phyloP scores from a whole-genome alignment of 257 asterid species.

The Agastache rugosa region DNA sequence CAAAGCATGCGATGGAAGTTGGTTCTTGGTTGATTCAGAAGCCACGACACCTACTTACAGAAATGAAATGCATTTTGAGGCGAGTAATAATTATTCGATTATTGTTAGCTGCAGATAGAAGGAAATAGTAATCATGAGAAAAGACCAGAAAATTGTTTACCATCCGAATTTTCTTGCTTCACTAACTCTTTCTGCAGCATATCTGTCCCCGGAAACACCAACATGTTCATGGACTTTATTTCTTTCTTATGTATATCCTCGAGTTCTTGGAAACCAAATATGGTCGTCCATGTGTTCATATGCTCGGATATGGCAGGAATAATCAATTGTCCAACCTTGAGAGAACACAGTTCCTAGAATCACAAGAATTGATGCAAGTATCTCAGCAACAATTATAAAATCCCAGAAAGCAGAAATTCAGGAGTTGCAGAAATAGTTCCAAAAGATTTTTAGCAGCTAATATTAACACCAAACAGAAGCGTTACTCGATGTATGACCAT shows the following conservation, averaged over 20 bases:
- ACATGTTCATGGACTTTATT: conserved; percentile 74
- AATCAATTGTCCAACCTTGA: conserved; percentile 68
- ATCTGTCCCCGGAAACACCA: conserved; percentile 97
- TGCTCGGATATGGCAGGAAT: conserved; percentile 98
- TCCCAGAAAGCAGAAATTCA: conserved; percentile 4
- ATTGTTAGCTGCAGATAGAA: not conserved
- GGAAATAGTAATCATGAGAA: not conserved
- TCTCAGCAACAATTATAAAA: not conserved
- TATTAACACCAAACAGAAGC: conserved; percentile 9
- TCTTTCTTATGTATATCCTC: conserved; percentile 61
- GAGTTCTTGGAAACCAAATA: conserved; percentile 75
- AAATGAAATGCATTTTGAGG: conserved; percentile 23
- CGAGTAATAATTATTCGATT: conserved; percentile 6
- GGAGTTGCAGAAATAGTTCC: conserved; percentile 9
- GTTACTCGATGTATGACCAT: not conserved
- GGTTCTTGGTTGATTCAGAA: conserved; percentile 41
- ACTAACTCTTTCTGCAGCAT: conserved; percentile 82
- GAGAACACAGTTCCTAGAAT: conserved; percentile 74
- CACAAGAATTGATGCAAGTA: conserved; percentile 22
- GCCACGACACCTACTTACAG: conserved; percentile 40
- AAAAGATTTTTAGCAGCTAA: conserved; percentile 20
- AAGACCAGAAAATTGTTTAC: conserved; percentile 44
- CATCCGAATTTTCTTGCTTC: conserved; percentile 59
- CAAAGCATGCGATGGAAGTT: conserved; percentile 42
- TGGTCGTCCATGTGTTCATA: conserved; percentile 80